Conservation (phyloP, 176 grass and related monocot species). For the maize (Zea mays) region Zm-B73-REFERENCE-NAM-5.0 NC_050097.1:63352001-63352500, state of each 20-base stretch:
- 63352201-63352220: neutral
- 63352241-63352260: slow-evolving; percentile 83
- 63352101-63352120: neutral
- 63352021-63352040: slow-evolving; percentile 3
- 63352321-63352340: slow-evolving; percentile 52
- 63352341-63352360: slow-evolving; percentile 19
- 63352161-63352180: too few relatives aligned
- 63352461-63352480: neutral
- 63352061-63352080: neutral
- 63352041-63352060: neutral
- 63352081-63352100: slow-evolving; percentile 2
- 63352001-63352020: slow-evolving; percentile 64
- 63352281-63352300: slow-evolving; percentile 98
- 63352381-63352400: neutral
- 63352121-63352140: slow-evolving; percentile 4
- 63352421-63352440: slow-evolving; percentile 6
- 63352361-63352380: neutral
- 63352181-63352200: neutral
- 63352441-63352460: slow-evolving; percentile 17
- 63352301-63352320: slow-evolving; percentile 96
- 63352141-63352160: neutral
- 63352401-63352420: neutral
- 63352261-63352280: slow-evolving; percentile 94
- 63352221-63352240: slow-evolving; percentile 66
- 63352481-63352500: slow-evolving; percentile 5